phyloP scores from a whole-genome alignment of 352 stramenopile genomes.

The Phytophthora pisi region DNA sequence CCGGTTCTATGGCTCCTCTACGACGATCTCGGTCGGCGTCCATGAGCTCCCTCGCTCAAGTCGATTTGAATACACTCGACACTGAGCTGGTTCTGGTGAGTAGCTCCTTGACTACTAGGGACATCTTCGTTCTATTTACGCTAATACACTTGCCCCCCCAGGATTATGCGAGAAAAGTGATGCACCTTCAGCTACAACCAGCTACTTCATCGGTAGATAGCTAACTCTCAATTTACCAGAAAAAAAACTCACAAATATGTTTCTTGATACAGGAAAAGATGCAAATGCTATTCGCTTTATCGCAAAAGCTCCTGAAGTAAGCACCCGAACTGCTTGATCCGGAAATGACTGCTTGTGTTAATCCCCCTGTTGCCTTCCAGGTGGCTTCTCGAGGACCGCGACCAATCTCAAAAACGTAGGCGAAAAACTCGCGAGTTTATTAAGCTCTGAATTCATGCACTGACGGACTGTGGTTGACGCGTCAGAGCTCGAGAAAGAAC shows the following conservation, averaged over 20 bases:
- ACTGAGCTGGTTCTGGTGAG: constrained; percentile 35
- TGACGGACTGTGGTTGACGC: constrained; percentile 2
- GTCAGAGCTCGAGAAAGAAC: constrained; percentile 4
- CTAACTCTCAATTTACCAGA: no score
- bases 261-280: constrained; percentile 35
- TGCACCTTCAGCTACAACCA: constrained; percentile 37
- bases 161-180: constrained; percentile 43
- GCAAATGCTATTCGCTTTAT: constrained; percentile 47
- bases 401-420: constrained; percentile 27
- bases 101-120: neutral
- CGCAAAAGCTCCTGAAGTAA: constrained; percentile 44
- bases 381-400: constrained; percentile 40
- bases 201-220: constrained; percentile 24
- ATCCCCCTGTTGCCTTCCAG: constrained; percentile 6
- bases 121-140: neutral
- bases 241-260: neutral
- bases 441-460: neutral
- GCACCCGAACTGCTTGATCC: neutral
- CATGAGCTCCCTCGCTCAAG: constrained; percentile 39
- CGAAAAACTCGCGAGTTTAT: neutral
- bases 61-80: constrained; percentile 37
- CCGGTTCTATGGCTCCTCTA: constrained; percentile 23
- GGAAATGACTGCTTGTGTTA: neutral
- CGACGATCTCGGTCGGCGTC: constrained; percentile 35
- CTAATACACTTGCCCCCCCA: constrained; percentile 3